phyloP scores from a whole-genome alignment of 345 rosid species.

The Euphorbia pulcherrima region DNA sequence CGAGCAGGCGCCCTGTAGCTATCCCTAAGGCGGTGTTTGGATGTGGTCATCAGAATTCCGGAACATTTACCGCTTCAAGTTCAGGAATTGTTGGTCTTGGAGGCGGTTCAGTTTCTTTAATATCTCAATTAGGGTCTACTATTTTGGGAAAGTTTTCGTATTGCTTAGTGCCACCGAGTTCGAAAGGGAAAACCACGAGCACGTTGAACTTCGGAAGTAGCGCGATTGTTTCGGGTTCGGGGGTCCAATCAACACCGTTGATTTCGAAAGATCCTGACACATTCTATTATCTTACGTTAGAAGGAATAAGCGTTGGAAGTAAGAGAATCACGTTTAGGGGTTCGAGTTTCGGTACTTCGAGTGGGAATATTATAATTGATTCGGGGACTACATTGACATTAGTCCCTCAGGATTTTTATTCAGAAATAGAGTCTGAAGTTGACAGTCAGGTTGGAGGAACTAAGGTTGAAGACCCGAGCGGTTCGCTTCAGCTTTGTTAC shows the following conservation, averaged over 20 bases:
- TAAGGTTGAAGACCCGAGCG: slow-evolving; percentile 26
- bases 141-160: slow-evolving; percentile 54
- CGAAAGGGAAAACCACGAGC: slow-evolving; percentile 28
- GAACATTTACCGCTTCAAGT: slow-evolving; percentile 34
- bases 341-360: not conserved
- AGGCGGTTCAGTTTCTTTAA: slow-evolving; percentile 44
- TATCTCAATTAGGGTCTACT: slow-evolving; percentile 43
- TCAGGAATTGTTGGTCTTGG: slow-evolving; percentile 65
- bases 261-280: not conserved
- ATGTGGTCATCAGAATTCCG: slow-evolving; percentile 47
- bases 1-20: slow-evolving; percentile 33
- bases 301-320: slow-evolving; percentile 5
- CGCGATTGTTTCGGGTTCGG: slow-evolving; percentile 40
- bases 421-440: not conserved
- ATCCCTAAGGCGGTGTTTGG: slow-evolving; percentile 40
- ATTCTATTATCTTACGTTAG: slow-evolving; percentile 1
- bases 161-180: slow-evolving; percentile 46
- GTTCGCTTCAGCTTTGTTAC: slow-evolving; percentile 40
- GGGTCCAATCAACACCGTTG: slow-evolving; percentile 44
- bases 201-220: slow-evolving; percentile 48
- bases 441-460: slow-evolving; percentile 10
- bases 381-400: slow-evolving; percentile 60
- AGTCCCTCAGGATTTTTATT: slow-evolving; percentile 26
- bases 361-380: slow-evolving; percentile 59
- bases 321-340: not conserved